phyloP scores from a whole-genome alignment of 2,329 filamentous ascomycete genomes.

The Aspergillus hortae region DNA sequence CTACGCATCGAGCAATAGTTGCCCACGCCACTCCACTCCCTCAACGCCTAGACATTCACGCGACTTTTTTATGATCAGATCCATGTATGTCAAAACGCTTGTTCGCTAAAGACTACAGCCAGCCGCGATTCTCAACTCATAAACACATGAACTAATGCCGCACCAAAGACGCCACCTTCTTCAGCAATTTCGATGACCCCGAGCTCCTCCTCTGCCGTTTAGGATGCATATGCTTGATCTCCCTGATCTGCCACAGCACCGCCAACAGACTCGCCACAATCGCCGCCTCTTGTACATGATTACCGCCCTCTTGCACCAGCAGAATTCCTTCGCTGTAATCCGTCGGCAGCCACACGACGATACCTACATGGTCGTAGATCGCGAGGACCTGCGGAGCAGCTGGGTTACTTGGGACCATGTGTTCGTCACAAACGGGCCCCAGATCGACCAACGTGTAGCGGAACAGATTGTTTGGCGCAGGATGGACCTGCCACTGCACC shows the following conservation, averaged over 20 bases:
- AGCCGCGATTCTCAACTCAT: no score
- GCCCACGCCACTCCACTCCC: no score
- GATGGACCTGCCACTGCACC: constrained; percentile 8
- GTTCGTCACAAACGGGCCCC: background rate
- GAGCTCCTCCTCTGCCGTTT: background rate
- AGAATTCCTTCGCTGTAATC: constrained; percentile 7
- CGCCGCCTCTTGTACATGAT: background rate
- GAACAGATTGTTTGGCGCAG: constrained; percentile 4
- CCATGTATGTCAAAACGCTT: no score
- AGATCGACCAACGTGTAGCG: constrained; percentile 7
- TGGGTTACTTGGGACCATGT: background rate
- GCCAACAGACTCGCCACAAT: constrained; percentile 5
- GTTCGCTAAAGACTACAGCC: no score
- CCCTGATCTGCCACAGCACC: constrained; percentile 5
- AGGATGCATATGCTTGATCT: background rate
- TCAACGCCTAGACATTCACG: no score
- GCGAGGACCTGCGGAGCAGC: background rate
- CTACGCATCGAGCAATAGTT: no score
- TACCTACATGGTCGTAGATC: constrained; percentile 7
- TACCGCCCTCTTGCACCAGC: background rate
- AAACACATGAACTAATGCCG: background rate
- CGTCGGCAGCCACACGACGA: constrained; percentile 5
- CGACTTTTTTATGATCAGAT: no score
- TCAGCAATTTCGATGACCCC: background rate
- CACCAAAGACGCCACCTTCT: constrained; percentile 1